phyloP scores from a whole-genome alignment of 2,329 filamentous ascomycete species.

The Colletotrichum lentis region DNA sequence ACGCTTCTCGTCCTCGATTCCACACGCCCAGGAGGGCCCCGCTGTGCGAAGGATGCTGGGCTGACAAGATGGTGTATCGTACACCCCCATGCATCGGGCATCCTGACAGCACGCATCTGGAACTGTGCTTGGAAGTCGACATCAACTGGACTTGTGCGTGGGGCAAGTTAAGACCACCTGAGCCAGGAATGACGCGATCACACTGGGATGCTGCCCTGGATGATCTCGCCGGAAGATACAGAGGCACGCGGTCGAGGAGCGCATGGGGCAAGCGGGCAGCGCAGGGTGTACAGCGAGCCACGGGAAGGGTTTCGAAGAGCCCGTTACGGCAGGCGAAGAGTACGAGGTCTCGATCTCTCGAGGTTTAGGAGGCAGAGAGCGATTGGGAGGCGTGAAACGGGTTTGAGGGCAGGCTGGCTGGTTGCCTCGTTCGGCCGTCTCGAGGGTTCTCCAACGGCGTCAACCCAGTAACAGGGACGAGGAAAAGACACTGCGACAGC shows the following conservation, averaged over 20 bases:
- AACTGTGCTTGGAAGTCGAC: conserved; percentile 18
- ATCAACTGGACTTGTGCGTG: conserved; percentile 10
- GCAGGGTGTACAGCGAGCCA: conserved; percentile 3
- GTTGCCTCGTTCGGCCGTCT: conserved; percentile 3
- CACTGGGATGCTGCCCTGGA: not conserved
- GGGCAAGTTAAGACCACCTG: conserved; percentile 13
- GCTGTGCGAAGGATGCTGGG: not conserved
- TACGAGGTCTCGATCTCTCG: conserved; percentile 21
- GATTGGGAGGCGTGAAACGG: conserved; percentile 31
- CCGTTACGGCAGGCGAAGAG: conserved; percentile 16
- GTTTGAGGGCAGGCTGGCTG: conserved; percentile 17
- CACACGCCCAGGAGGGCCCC: conserved; percentile 7
- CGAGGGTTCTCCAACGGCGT: conserved; percentile 19
- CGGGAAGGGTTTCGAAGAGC: conserved; percentile 24
- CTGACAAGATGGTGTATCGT: not conserved
- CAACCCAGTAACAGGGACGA: conserved; percentile 12
- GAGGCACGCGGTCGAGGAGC: not conserved
- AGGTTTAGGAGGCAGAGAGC: not conserved
- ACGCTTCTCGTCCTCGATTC: conserved; percentile 8
- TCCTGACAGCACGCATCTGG: conserved; percentile 20
- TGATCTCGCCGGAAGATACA: not conserved
- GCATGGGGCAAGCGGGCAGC: conserved; percentile 7
- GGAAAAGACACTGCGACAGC: not conserved
- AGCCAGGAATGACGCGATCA: conserved; percentile 21
- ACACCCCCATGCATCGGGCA: conserved; percentile 15